Conservation (phyloP, 768 basidiomycete genomes). For the Naematelia aurantialba region DNA sequence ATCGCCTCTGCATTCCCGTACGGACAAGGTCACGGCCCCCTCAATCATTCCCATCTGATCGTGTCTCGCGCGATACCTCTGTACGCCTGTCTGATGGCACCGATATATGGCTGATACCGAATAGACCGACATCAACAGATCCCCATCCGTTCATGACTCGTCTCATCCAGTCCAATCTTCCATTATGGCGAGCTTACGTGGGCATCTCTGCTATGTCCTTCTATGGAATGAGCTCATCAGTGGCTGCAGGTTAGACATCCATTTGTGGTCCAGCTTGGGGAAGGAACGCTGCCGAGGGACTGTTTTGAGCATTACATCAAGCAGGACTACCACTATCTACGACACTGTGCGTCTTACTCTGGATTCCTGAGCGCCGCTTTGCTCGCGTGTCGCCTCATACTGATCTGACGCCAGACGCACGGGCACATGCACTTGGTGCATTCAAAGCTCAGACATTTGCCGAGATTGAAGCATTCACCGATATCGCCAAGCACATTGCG, state of each 20-base stretch:
- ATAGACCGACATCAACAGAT: slow-evolving; percentile 59
- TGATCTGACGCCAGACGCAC: slow-evolving; percentile 36
- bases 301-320: slow-evolving; percentile 80
- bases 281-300: slow-evolving; percentile 64
- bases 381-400: not conserved
- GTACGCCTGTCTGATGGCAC: slow-evolving; percentile 52
- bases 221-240: not conserved
- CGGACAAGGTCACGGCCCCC: slow-evolving; percentile 73
- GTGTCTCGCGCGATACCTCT: slow-evolving; percentile 56
- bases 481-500: slow-evolving; percentile 63
- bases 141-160: slow-evolving; percentile 67
- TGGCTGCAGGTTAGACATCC: slow-evolving; percentile 64
- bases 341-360: slow-evolving; percentile 53
- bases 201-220: slow-evolving; percentile 56
- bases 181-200: slow-evolving; percentile 52
- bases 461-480: slow-evolving; percentile 62
- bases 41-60: slow-evolving; percentile 76
- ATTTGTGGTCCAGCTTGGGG: slow-evolving; percentile 72
- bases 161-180: slow-evolving; percentile 58
- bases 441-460: slow-evolving; percentile 68
- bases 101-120: not conserved
- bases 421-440: slow-evolving; percentile 62
- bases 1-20: slow-evolving; percentile 67
- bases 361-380: not conserved
- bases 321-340: slow-evolving; percentile 49